phyloP scores from a whole-genome alignment of 148 eudicot genomes.

The Fagopyrum homotropicum region DNA sequence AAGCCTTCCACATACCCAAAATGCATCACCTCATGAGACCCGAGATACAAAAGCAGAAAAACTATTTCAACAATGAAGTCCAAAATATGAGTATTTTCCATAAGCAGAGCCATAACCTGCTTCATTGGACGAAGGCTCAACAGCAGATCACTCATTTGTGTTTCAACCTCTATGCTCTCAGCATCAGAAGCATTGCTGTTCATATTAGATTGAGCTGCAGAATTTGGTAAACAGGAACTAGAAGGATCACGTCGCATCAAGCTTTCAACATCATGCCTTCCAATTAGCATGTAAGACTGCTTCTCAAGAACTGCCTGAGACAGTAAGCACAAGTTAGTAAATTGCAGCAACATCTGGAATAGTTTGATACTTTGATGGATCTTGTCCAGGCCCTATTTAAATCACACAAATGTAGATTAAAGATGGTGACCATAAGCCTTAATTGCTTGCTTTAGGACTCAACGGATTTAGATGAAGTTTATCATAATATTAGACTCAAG shows the following conservation, averaged over 20 bases:
- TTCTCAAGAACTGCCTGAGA: constrained; percentile 98
- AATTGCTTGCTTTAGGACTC: not conserved
- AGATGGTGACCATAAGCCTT: not conserved
- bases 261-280: constrained; percentile 91
- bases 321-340: constrained; percentile 6
- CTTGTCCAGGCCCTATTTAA: not conserved
- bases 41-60: not conserved
- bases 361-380: not conserved
- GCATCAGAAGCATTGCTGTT: constrained; percentile 50
- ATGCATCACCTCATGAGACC: not conserved
- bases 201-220: constrained; percentile 28
- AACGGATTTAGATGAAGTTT: not conserved
- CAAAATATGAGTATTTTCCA: not conserved
- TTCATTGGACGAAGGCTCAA: constrained; percentile 81
- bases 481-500: not conserved
- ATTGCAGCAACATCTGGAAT: not conserved
- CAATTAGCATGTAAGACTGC: constrained; percentile 96
- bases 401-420: not conserved
- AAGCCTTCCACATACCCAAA: not conserved
- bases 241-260: constrained; percentile 91
- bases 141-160: constrained; percentile 69
- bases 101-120: constrained; percentile 50
- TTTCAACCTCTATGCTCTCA: constrained; percentile 58
- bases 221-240: constrained; percentile 65
- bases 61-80: not conserved